phyloP scores from a whole-genome alignment of 1,284 basidiomycete genomes.

The Cutaneotrichosporon sp. region DNA sequence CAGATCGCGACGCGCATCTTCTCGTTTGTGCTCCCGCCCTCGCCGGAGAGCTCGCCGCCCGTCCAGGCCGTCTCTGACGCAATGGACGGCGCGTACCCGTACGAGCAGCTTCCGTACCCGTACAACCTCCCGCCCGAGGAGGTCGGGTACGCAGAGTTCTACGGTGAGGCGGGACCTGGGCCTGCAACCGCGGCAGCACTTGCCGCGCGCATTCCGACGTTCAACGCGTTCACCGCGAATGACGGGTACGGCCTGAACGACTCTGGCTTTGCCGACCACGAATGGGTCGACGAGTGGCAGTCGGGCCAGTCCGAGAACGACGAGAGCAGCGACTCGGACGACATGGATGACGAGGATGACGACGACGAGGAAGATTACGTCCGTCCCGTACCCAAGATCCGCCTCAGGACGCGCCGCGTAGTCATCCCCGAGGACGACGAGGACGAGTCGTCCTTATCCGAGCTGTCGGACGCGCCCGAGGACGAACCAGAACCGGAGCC shows the following conservation, averaged over 20 bases:
- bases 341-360: constrained; percentile 29
- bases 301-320: constrained; percentile 31
- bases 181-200: constrained; percentile 39
- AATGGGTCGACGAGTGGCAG: constrained; percentile 31
- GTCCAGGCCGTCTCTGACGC: constrained; percentile 30
- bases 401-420: constrained; percentile 15
- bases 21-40: constrained; percentile 83
- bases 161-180: constrained; percentile 44
- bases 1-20: constrained; percentile 98
- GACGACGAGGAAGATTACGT: constrained; percentile 27
- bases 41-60: constrained; percentile 41
- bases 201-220: constrained; percentile 39
- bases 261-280: constrained; percentile 25
- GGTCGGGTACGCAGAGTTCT: constrained; percentile 48
- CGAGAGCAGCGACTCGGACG: constrained; percentile 35
- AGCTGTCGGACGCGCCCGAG: constrained; percentile 27
- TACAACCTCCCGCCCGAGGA: constrained; percentile 47
- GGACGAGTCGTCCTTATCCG: constrained; percentile 38
- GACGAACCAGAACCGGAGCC: constrained; percentile 16
- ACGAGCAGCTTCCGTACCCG: constrained; percentile 42
- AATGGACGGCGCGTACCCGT: constrained; percentile 25
- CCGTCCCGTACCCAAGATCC: constrained; percentile 13
- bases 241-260: constrained; percentile 41
- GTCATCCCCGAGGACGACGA: constrained; percentile 9
- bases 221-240: constrained; percentile 50